Conservation (phyloP, 495 filamentous ascomycete species). For the Xylaria venustula region DNA sequence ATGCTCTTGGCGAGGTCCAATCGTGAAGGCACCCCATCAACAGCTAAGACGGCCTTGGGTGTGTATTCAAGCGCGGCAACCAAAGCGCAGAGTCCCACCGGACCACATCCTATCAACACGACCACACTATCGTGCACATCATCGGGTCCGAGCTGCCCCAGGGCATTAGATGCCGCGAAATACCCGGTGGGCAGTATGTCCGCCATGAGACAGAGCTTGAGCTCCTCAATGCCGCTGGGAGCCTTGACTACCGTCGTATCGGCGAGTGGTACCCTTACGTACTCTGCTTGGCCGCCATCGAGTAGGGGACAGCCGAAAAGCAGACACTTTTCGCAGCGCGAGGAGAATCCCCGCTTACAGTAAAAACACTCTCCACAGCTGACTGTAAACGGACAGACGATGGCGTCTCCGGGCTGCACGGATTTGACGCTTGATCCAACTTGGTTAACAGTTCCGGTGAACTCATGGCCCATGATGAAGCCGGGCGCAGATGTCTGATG, state of each 20-base stretch:
- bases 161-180: conserved; percentile 43
- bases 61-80: conserved; percentile 48
- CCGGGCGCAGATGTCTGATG: conserved; percentile 54
- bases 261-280: conserved; percentile 62
- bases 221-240: conserved; percentile 65
- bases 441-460: conserved; percentile 38
- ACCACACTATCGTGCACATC: conserved; percentile 27
- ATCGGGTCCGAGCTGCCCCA: conserved; percentile 45
- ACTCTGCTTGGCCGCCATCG: conserved; percentile 70
- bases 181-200: conserved; percentile 66
- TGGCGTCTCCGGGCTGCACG: conserved; percentile 27
- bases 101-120: conserved; percentile 52
- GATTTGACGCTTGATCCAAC: conserved; percentile 30
- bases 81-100: conserved; percentile 48
- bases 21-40: conserved; percentile 45
- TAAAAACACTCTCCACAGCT: conserved; percentile 57
- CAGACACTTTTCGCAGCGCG: conserved; percentile 58
- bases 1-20: conserved; percentile 41
- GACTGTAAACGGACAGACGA: conserved; percentile 25
- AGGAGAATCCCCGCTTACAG: conserved; percentile 58
- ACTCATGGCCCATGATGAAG: conserved; percentile 46
- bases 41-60: conserved; percentile 41
- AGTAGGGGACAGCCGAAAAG: conserved; percentile 56
- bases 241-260: conserved; percentile 65
- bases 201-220: conserved; percentile 64